Base-by-base conservation (phyloP, 176 grass and related monocot species). In the Paspalum vaginatum region DNA sequence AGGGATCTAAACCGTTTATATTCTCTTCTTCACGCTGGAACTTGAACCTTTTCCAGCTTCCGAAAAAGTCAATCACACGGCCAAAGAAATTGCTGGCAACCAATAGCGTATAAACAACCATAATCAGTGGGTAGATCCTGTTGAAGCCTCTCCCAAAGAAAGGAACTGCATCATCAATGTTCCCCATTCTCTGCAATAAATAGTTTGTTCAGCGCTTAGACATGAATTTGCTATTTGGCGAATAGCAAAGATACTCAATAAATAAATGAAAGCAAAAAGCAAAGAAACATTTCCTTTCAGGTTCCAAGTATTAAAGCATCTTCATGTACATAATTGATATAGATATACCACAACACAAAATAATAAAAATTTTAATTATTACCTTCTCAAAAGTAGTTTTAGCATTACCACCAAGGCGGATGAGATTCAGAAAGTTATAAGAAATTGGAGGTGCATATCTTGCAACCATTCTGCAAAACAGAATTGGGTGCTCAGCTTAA, bases 101-200 rank as follows among this genome's bases (percentile, higher is more conserved):
- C 61, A 99, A 75, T 50, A 99, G 76, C 0, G 96, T 99, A 86
- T 99, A 99, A 39, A 99, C 81, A 84, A 99, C 96, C 96, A 99
- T 99, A 85, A 99, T 93, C 62, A 99, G 82, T 55, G 96, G 96
- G 71, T 99, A 99, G 22, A 99, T 99, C 86, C 88, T 99, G 86
- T 99, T 99, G 82, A 99, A 99, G 42, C 96, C 92, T 86, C 90
- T 99, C 62, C 96, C 96, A 82, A 99, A 99, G 88, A 99, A 99
- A 87, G 96, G 96, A 63, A 99, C 96, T 2, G 96, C 96, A 18
- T 99, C 96, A 72, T 99, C 96, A 48, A 99, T 95, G 72, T 99
- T 99, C 15, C 96, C 96, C 96, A 99, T 99, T 85, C 96, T 99
- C 96, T 99, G 89, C 70, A 86, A 68, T 17, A 85, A 18, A 70